Conservation (phyloP, 768 basidiomycete species). For the Lactifluus hygrophoroides region DNA sequence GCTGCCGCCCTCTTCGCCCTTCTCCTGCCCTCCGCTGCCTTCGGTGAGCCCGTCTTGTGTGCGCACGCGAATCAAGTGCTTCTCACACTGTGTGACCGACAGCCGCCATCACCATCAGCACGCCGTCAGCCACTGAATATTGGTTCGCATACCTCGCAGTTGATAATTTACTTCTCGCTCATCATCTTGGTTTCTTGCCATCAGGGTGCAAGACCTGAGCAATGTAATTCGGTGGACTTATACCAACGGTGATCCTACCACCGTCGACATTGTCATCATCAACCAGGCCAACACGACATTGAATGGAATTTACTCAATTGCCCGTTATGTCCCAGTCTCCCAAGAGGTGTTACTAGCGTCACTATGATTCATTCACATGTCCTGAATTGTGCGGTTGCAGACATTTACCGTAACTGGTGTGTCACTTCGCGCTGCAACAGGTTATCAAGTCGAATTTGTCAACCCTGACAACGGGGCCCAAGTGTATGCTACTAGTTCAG, state of each 20-base stretch:
- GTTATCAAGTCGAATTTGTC: constrained; percentile 31
- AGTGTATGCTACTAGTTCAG: constrained; percentile 27
- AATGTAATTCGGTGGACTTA: constrained; percentile 32
- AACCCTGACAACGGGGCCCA: constrained; percentile 28
- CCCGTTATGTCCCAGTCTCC: constrained; percentile 26
- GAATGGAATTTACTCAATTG: constrained; percentile 33
- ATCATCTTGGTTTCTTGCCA: neutral
- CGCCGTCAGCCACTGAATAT: constrained; percentile 25
- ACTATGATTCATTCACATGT: constrained; percentile 1
- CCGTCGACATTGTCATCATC: constrained; percentile 29
- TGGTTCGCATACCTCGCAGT: constrained; percentile 23
- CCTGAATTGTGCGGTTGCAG: constrained; percentile 16
- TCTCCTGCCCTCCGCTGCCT: constrained; percentile 23
- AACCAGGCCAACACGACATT: constrained; percentile 28
- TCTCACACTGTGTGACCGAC: neutral
- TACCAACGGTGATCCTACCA: constrained; percentile 27
- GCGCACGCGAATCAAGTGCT: too few species aligned
- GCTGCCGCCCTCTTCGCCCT: constrained; percentile 22
- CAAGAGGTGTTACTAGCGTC: constrained; percentile 20
- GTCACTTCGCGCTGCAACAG: constrained; percentile 25
- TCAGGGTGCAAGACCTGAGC: constrained; percentile 30
- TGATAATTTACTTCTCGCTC: neutral
- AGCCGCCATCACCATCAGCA: constrained; percentile 28
- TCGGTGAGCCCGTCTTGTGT: constrained; percentile 18
- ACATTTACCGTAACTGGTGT: constrained; percentile 29